Evolutionary conservation across 768 basidiomycete genomes (phyloP), one percentile per base, ranked within the genome.

Genomic region (Chalciporus pseudorubinellus): DNA sequence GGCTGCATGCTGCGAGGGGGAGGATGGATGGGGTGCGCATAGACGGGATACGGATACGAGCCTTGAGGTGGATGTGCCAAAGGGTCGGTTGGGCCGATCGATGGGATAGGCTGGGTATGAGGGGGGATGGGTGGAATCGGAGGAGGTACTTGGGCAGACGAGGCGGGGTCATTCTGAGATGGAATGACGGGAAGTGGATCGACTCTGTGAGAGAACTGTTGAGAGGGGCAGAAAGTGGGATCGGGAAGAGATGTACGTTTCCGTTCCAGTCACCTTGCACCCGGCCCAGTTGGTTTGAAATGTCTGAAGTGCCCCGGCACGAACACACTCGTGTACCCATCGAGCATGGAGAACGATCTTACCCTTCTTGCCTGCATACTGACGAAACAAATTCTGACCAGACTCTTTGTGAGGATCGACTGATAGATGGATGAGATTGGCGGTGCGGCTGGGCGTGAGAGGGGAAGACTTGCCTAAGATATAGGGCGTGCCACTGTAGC

Each of bases 251-350:
- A 71, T 78, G 31, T 69, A 92, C 89, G 74, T 70, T 69, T 92
- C 89, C 16, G 73, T 76, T 20, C 89, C 90, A 18, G 79, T 84
- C 18, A 93, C 81, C 71, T 87, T 92, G 59, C 87, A 92, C 21
- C 82, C 87, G 11, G 85, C 89, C 81, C 86, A 93, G 59, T 89
- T 83, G 50, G 74, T 81, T 44, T 81, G 78, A 61, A 85, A 92
- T 0, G 87, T 89, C 65, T 89, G 86, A 29, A 93, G 74, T 40
- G 79, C 76, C 45, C 81, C 78, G 6, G 77, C 70, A 59, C 84
- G 81, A 59, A 93, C 75, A 59, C 91, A 93, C 62, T 89, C 86
- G 44, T 79, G 77, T 19, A 90, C 77, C 91, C 91, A 93, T 41
- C 80, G 78, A 5, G 80, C 77, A 59, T 82, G 77, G 7, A 93